Percentiles rank a stretch among this genome's conserved stretches.
Evolutionary conservation across 2,329 filamentous ascomycete species (phyloP).

Genomic region (Cryoendolithus antarcticus): DNA sequence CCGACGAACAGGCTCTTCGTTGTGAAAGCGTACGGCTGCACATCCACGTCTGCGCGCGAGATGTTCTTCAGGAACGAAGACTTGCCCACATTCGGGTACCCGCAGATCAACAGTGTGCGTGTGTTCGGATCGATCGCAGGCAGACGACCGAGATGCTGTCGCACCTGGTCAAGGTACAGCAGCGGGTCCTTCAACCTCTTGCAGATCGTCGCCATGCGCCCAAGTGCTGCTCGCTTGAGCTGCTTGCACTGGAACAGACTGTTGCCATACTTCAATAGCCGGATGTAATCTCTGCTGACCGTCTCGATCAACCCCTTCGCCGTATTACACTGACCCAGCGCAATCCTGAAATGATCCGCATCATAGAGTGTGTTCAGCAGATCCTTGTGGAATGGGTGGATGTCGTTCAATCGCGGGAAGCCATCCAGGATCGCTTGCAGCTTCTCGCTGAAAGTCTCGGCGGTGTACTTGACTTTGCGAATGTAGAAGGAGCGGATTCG

Average conservation of each 20-base stretch:
- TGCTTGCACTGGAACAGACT: constrained; percentile 98
- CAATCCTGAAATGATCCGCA: constrained; percentile 94
- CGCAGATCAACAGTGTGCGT: constrained; percentile 86
- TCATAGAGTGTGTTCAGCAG: constrained; percentile 97
- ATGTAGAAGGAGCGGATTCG: constrained; percentile 94
- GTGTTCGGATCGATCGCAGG: constrained; percentile 98
- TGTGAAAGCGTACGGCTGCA: constrained; percentile 96
- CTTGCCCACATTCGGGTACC: constrained; percentile 96
- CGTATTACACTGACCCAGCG: constrained; percentile 87
- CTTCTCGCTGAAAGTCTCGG: constrained; percentile 94
- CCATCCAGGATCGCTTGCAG: constrained; percentile 80
- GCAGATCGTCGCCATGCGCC: constrained; percentile 96
- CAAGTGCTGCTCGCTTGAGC: constrained; percentile 87
- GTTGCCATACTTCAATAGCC: constrained; percentile 91
- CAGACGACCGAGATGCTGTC: constrained; percentile 92
- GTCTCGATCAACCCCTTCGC: constrained; percentile 96
- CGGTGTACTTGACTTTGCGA: constrained; percentile 94
- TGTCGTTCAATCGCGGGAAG: constrained; percentile 84
- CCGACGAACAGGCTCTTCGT: constrained; percentile 96
- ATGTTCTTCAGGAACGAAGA: constrained; percentile 89
- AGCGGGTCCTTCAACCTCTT: constrained; percentile 90
- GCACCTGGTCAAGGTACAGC: constrained; percentile 88
- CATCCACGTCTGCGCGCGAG: constrained; percentile 87
- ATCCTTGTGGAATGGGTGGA: constrained; percentile 87
- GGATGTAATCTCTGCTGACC: constrained; percentile 89